Evolutionary conservation across 2,329 filamentous ascomycete species (phyloP).

Genomic region (Trichoderma endophyticum): DNA sequence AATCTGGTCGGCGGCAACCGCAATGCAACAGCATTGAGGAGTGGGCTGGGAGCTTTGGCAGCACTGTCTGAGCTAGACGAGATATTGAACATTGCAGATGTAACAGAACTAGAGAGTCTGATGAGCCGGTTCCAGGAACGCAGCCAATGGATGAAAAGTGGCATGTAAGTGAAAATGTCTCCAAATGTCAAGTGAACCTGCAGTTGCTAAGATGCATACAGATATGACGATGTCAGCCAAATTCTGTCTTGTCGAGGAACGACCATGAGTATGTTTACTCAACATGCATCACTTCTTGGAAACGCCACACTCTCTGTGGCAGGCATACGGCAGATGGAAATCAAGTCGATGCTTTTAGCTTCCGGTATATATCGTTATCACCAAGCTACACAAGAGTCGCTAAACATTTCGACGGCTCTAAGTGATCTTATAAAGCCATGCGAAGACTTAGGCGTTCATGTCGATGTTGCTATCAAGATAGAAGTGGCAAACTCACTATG

Average conservation of each 20-base stretch:
- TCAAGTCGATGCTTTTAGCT: constrained; percentile 71
- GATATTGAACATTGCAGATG: constrained; percentile 59
- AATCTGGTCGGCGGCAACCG: constrained; percentile 49
- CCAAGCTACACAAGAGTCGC: constrained; percentile 76
- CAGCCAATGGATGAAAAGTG: constrained; percentile 76
- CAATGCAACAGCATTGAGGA: constrained; percentile 51
- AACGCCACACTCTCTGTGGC: constrained; percentile 59
- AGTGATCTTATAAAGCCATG: constrained; percentile 71
- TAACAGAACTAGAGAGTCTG: constrained; percentile 58
- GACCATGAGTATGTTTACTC: constrained; percentile 73
- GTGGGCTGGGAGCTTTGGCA: constrained; percentile 61
- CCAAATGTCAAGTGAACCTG: neutral
- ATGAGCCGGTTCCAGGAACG: constrained; percentile 63
- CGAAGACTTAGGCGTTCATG: constrained; percentile 65
- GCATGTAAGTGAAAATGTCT: constrained; percentile 54
- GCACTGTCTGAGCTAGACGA: constrained; percentile 80
- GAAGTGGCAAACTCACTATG: constrained; percentile 89
- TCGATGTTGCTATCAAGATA: constrained; percentile 73
- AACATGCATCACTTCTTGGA: constrained; percentile 61
- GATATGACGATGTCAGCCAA: constrained; percentile 73
- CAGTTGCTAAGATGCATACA: constrained; percentile 32
- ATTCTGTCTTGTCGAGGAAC: constrained; percentile 82
- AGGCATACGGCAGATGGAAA: constrained; percentile 68
- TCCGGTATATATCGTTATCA: constrained; percentile 76
- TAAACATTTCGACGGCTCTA: constrained; percentile 82